Evolutionary conservation across 1,284 basidiomycete genomes (phyloP).

Genomic region (Apiotrichum laibachii): DNA sequence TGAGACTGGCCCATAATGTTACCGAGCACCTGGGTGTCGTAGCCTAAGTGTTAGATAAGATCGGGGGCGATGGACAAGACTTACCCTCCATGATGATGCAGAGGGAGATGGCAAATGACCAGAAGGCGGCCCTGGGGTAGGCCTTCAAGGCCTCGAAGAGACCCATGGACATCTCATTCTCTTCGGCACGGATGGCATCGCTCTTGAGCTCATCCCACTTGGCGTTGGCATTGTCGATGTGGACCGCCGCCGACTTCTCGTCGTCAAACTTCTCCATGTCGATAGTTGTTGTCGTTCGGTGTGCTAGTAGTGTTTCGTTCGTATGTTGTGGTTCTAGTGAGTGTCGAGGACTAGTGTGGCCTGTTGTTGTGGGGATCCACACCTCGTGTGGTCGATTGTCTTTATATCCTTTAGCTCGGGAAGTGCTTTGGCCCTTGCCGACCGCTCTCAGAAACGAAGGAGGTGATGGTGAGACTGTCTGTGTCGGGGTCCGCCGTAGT

Average conservation of each 20-base stretch:
- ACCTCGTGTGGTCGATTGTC: too few relatives aligned
- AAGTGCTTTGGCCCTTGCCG: too few relatives aligned
- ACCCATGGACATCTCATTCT: constrained; percentile 13
- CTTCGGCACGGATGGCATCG: constrained; percentile 23
- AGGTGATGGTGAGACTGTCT: too few relatives aligned
- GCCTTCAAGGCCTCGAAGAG: constrained; percentile 13
- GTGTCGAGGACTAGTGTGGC: too few relatives aligned
- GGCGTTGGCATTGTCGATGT: neutral
- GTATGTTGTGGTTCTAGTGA: too few relatives aligned
- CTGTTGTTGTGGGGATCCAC: too few relatives aligned
- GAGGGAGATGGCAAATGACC: constrained; percentile 23
- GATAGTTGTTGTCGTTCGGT: too few relatives aligned
- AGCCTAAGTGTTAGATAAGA: constrained; percentile 3
- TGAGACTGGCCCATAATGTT: constrained; percentile 15
- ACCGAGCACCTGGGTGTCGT: constrained; percentile 15
- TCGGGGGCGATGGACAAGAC: neutral
- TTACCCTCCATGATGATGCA: constrained; percentile 14
- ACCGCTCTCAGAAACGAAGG: too few relatives aligned
- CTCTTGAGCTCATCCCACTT: constrained; percentile 6
- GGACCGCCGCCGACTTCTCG: neutral
- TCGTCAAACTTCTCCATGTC: neutral
- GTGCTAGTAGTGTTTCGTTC: too few relatives aligned
- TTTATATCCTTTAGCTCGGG: too few relatives aligned
- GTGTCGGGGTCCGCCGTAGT: too few relatives aligned
- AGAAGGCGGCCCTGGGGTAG: constrained; percentile 21